These are phyloP conservation scores for Trichosporon asahii DNA, from an alignment of 1,284 basidiomycete species.

Conservation along the genomic window DNA sequence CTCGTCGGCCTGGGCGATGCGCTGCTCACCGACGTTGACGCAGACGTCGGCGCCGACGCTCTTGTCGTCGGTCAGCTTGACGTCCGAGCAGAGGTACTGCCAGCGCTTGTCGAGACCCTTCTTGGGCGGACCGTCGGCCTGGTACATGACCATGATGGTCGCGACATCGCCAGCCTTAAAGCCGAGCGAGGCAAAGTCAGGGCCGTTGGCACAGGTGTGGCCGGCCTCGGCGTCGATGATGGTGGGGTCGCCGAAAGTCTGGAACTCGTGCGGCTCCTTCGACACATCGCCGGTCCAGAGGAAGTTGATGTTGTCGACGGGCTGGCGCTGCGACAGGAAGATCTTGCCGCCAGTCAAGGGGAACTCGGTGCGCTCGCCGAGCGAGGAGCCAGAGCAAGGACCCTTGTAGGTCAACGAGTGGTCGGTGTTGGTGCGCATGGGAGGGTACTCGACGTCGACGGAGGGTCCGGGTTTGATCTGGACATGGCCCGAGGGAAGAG, in stretches of 20 bases:
- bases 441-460: conserved; percentile 7
- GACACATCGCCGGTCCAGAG: conserved; percentile 49
- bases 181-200: conserved; percentile 35
- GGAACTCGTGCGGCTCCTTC: conserved; percentile 23
- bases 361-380: conserved; percentile 13
- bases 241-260: conserved; percentile 28
- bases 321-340: conserved; percentile 46
- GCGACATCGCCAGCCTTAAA: conserved; percentile 32
- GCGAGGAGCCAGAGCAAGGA: conserved; percentile 9
- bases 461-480: not conserved
- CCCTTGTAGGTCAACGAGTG: conserved; percentile 1
- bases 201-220: conserved; percentile 35
- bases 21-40: conserved; percentile 8
- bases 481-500: not conserved
- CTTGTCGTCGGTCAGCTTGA: conserved; percentile 31
- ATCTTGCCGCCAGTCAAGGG: conserved; percentile 20
- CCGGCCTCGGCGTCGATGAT: conserved; percentile 29
- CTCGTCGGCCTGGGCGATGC: conserved; percentile 7
- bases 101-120: conserved; percentile 17
- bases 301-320: conserved; percentile 74
- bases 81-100: conserved; percentile 37
- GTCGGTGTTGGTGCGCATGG: not conserved
- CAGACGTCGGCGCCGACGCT: conserved; percentile 15
- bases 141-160: conserved; percentile 34
- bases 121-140: conserved; percentile 22